phyloP scores from a whole-genome alignment of 306 rosid species.

The Hylodesmum podocarpum region DNA sequence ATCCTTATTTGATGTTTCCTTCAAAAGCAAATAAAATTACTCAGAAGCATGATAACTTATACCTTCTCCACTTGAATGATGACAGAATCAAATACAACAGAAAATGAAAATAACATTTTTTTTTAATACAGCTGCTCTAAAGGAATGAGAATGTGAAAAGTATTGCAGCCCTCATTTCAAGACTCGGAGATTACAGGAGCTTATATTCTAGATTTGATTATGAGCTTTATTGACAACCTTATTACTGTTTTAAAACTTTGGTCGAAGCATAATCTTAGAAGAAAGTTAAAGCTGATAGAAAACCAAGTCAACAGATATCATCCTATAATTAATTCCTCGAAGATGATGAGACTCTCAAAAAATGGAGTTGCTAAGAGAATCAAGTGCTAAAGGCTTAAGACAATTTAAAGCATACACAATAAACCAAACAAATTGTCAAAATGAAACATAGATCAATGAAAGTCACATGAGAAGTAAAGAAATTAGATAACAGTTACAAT shows the following conservation, averaged over 20 bases:
- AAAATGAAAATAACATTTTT: neutral
- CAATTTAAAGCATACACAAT: conserved; percentile 9
- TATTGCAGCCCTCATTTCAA: conserved; percentile 1
- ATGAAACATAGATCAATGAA: conserved; percentile 6
- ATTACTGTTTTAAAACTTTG: neutral
- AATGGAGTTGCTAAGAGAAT: neutral
- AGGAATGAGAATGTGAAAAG: conserved; percentile 21
- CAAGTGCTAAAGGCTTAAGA: conserved; percentile 5
- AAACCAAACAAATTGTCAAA: conserved; percentile 9
- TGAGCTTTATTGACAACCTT: neutral
- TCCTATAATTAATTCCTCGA: conserved; percentile 1
- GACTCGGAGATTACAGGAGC: neutral
- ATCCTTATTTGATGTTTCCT: conserved; percentile 99
- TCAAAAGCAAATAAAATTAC: conserved; percentile 35
- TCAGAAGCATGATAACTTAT: conserved; percentile 33
- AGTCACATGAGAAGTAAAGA: conserved; percentile 2
- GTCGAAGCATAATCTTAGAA: neutral
- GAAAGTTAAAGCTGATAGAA: conserved; percentile 10
- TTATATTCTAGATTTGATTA: neutral
- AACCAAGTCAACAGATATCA: conserved; percentile 13
- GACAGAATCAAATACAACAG: neutral
- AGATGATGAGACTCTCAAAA: neutral
- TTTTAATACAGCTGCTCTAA: conserved; percentile 1
- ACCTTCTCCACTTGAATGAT: conserved; percentile 2
- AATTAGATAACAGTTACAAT: conserved; percentile 4